A percentile compares a stretch with the other conserved stretches of the same genome.
phyloP scores from a whole-genome alignment of 371 early-diverging fungal species.

The Rhizomucor miehei region DNA sequence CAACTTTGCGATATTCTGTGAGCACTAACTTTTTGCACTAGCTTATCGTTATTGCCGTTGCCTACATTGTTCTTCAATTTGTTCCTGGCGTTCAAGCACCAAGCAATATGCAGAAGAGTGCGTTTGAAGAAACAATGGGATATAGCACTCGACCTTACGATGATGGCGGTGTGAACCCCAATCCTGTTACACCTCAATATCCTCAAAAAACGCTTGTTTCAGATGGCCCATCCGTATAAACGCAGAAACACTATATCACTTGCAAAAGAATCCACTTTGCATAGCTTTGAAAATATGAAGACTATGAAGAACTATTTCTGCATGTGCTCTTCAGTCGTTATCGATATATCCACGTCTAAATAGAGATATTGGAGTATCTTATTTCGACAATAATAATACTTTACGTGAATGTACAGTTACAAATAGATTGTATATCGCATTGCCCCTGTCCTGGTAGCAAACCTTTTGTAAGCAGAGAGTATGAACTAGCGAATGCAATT shows the following conservation, averaged over 20 bases:
- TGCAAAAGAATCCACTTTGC: too few relatives aligned
- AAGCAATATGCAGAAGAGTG: conserved; percentile 8
- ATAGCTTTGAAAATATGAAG: too few relatives aligned
- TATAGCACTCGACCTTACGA: neutral
- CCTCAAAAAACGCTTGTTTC: conserved; percentile 9
- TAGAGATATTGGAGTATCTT: too few relatives aligned
- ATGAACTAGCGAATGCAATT: too few relatives aligned
- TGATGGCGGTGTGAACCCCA: neutral
- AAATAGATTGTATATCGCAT: too few relatives aligned
- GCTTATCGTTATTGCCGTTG: conserved; percentile 9
- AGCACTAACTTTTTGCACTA: neutral
- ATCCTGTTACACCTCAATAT: neutral
- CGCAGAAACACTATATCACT: neutral
- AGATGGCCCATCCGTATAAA: conserved; percentile 8
- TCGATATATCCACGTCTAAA: too few relatives aligned
- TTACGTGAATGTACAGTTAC: too few relatives aligned
- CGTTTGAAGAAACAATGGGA: conserved; percentile 8
- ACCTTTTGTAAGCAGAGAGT: too few relatives aligned
- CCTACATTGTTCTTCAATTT: conserved; percentile 8
- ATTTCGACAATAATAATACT: too few relatives aligned
- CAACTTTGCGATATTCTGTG: neutral
- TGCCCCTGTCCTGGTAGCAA: too few relatives aligned
- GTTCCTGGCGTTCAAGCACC: conserved; percentile 9
- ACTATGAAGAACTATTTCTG: too few relatives aligned
- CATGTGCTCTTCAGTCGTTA: too few relatives aligned